Base-by-base conservation (phyloP, 2,329 filamentous ascomycete genomes). In the Lojkania enalia region DNA sequence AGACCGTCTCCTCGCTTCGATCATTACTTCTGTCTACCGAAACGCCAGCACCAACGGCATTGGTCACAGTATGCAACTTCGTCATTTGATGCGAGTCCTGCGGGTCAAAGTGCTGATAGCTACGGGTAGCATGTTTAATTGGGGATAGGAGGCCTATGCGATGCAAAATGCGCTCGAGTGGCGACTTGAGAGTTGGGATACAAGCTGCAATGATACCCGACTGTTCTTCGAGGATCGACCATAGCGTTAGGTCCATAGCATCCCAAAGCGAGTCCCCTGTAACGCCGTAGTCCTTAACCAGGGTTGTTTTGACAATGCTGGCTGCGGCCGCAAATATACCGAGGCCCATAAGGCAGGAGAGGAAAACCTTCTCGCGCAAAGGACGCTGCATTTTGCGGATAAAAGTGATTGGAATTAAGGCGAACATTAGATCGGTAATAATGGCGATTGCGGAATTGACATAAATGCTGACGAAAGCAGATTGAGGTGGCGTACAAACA, bases 151-250 rank as follows among this genome's bases (percentile, higher is more conserved):
- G 11, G n/a, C 43, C 43, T n/a, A 46, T 29, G 30, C 32, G 43
- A 15, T 21, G 19, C 3, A 46, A 23, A 4, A 25, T 19, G 13
- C 33, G 33, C 20, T 51, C 48, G 21, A 46, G 48, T 1, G 42
- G 46, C 5, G 38, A 46, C 33, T 49, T 52, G 3, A 52, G 29
- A n/a, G 35, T 41, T 2, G 61, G 60, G 19, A 63, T 42, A 30
- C 56, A 58, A 2, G 57, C 55, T 3, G 55, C 58, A 15, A 63
- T 54, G 3, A 63, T 52, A 2, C 53, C 51, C 1, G 42, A 29
- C 16, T 62, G 55, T 23, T 54, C 49, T 37, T 64, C 61, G 14
- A 63, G 40, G 3, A 56, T 49, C 13, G 45, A 47, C 60, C 60
- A 63, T 14, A 63, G 44, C 0, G 47, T 50, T 5, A 62, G 46